Evolutionary conservation across 1,284 basidiomycete genomes (phyloP), one percentile per base, ranked within the genome.

Genomic region (Ustilago vetiveriae): DNA sequence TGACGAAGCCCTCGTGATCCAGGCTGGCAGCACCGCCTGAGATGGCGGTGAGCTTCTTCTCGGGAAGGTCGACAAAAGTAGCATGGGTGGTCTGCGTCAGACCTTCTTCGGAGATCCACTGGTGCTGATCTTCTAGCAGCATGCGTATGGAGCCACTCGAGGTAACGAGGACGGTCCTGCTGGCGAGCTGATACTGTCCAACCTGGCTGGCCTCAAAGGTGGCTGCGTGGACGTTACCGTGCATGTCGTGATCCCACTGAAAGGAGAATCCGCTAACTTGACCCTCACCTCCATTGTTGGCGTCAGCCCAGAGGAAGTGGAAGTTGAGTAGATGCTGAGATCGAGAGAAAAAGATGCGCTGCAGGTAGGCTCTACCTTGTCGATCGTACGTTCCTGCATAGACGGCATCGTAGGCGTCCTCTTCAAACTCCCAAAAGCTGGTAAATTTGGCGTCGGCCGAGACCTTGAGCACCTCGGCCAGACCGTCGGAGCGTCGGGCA

Each of bases 31-130:
- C 59, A 4, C 65, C 66, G 26, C 64, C 64, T 3, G 60, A 29
- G 22, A 67, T 53, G 2, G 54, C 16, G 19, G 64, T 55, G 33
- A 87, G 82, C 72, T 86, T 85, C 51, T 82, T 84, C 82, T 92
- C 90, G 0, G 92, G 91, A 8, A 95, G 85, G 73, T 93, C 90
- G 35, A 95, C 86, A 56, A 92, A 88, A 53, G 88, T 57, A 17
- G 74, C 58, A 14, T 69, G 48, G 17, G 86, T 84, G 43, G 92
- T 85, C 21, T 88, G 85, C 0, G 91, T 85, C 11, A 96, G 85
- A 0, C 88, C 86, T 78, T 98, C 94, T 78, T 97, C 93, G 36
- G 92, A 85, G 0, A 86, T 87, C 93, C 92, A 97, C 47, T 87
- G 84, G 17, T 88, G 81, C 39, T 85, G 78, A 37, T 88, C 85